Evolutionary conservation across 495 filamentous ascomycete species (phyloP), one percentile per base, ranked within the genome.

Genomic region (Penicillium turbatum): DNA sequence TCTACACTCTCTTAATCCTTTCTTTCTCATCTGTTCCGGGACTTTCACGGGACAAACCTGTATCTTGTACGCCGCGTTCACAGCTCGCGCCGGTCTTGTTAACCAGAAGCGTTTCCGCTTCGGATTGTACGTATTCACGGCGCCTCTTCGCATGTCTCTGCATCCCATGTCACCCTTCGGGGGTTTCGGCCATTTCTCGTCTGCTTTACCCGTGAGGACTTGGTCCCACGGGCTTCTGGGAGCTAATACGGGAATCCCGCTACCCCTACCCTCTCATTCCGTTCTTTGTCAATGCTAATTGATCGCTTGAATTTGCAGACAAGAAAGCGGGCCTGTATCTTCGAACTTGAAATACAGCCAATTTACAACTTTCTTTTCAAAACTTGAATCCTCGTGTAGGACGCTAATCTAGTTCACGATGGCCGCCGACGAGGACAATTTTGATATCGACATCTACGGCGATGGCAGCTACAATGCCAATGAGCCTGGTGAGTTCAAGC

Each of bases 391-490:
- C 45, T 43, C 21, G 42, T 6, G 48, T 44, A 35, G 49, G 32
- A 42, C 34, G 49, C 40, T 38, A 60, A 64, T 48, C 41, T 70
- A 68, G 62, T 54, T 60, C 74, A 80, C 62, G 54, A 92, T 92
- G 88, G 88, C 87, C 60, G 70, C 73, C 54, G 83, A 86, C 63
- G 88, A 95, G 72, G 88, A 93, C 72, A 91, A 95, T 64, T 97
- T 97, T 79, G 93, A 97, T 68, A 95, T 97, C 79, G 95, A 97
- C 70, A 91, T 97, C 72, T 97, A 96, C 69, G 92, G 90, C 56
- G 88, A 97, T 67, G 84, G 86, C 50, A 78, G 80, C 52, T 73
- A 71, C 53, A 74, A 67, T 54, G 63, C 63, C 48, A 73, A 72
- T 41, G 74, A 77, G 24, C 70, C 77, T 24, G 77, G 71, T 57